Conservation (phyloP, 805 yeast genomes). For the Ascoidea asiatica region DNA sequence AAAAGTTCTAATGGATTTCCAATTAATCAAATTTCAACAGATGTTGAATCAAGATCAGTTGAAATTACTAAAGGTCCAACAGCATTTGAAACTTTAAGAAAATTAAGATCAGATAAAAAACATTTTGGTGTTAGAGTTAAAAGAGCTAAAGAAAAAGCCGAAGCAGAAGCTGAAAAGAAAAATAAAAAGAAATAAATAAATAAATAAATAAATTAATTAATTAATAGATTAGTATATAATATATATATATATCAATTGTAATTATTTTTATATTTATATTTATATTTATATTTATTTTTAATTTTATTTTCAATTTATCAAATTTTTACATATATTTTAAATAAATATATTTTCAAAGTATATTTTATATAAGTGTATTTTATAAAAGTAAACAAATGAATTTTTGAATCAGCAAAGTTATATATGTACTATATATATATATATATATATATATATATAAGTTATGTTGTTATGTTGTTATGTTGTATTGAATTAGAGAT, state of each 20-base stretch:
- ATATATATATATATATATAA: no score
- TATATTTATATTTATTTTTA: no score
- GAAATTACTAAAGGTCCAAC: slow-evolving; percentile 50
- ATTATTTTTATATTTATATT: no score
- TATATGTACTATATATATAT: no score
- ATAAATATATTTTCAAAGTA: no score
- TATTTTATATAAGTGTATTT: no score
- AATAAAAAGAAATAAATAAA: slow-evolving; percentile 38
- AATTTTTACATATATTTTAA: no score
- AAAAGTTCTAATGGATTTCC: slow-evolving; percentile 80
- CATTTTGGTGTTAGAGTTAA: slow-evolving; percentile 93
- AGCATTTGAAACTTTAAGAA: slow-evolving; percentile 92
- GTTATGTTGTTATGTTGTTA: no score
- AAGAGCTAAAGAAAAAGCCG: slow-evolving; percentile 95
- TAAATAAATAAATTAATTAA: slow-evolving; percentile 1
- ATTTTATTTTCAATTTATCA: no score
- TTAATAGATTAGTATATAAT: neutral
- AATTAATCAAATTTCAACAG: slow-evolving; percentile 65
- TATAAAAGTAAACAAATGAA: no score
- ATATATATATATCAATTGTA: no score
- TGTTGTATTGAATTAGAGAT: neutral
- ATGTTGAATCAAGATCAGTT: slow-evolving; percentile 70
- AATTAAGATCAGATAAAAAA: slow-evolving; percentile 89
- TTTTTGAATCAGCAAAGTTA: no score
- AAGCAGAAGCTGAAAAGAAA: slow-evolving; percentile 99